Evolutionary conservation across 768 basidiomycete species (phyloP).

Genomic region (Russula sp.): DNA sequence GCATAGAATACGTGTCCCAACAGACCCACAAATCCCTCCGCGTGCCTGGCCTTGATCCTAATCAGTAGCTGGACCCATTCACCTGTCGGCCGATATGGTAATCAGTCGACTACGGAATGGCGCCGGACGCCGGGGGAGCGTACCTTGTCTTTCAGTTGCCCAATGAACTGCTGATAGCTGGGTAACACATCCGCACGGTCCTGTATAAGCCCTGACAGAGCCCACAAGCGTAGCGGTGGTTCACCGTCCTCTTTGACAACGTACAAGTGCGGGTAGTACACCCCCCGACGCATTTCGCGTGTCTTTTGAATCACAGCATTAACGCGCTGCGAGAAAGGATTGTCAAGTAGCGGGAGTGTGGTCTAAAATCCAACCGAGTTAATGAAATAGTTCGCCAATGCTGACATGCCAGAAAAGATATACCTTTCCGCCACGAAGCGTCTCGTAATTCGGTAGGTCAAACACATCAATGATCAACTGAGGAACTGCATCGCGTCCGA

Average conservation of each 20-base stretch:
- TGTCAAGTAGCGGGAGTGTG: conserved; percentile 85
- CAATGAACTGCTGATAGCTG: conserved; percentile 93
- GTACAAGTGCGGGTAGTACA: conserved; percentile 91
- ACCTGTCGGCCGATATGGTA: conserved; percentile 10
- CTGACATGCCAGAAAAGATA: not conserved
- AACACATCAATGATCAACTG: conserved; percentile 93
- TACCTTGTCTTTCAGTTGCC: conserved; percentile 86
- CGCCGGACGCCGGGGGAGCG: not conserved
- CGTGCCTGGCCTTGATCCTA: not conserved
- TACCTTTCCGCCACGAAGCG: conserved; percentile 91
- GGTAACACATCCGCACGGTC: conserved; percentile 92
- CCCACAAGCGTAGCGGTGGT: conserved; percentile 90
- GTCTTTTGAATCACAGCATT: conserved; percentile 93
- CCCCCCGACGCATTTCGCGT: conserved; percentile 86
- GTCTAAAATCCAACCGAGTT: conserved; percentile 38
- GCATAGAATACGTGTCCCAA: conserved; percentile 8
- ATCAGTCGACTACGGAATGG: conserved; percentile 9
- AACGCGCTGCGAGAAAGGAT: conserved; percentile 91
- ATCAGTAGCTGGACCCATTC: conserved; percentile 23
- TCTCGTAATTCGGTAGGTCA: conserved; percentile 79
- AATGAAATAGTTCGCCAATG: not conserved
- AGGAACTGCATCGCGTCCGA: conserved; percentile 97
- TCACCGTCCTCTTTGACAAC: conserved; percentile 98
- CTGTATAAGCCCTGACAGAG: conserved; percentile 87
- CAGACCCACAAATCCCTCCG: not conserved